Evolutionary conservation across 164 flowering plant species (phyloP).

Genomic region (Saururus chinensis): DNA sequence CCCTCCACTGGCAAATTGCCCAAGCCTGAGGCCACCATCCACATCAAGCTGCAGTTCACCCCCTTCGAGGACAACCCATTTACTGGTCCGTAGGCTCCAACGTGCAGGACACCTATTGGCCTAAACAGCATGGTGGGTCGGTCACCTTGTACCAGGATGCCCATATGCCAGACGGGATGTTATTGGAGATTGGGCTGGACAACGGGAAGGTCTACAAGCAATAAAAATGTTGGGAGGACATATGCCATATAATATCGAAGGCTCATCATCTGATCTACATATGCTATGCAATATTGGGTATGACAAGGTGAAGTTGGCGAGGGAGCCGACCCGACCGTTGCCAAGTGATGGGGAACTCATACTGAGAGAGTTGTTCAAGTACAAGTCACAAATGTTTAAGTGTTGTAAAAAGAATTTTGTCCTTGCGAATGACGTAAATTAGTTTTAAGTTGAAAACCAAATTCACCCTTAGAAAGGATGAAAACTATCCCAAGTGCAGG

Average conservation of each 20-base stretch:
- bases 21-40: conserved; percentile 31
- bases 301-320: conserved; percentile 67
- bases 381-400: conserved; percentile 76
- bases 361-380: conserved; percentile 85
- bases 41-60: conserved; percentile 34
- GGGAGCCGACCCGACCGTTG: conserved; percentile 63
- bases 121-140: conserved; percentile 39
- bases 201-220: conserved; percentile 33
- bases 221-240: conserved; percentile 84
- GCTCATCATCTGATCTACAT: conserved; percentile 90
- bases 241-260: conserved; percentile 74
- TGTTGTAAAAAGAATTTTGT: too few relatives aligned
- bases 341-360: conserved; percentile 69
- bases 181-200: conserved; percentile 51
- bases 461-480: too few relatives aligned
- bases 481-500: too few relatives aligned
- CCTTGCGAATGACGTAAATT: too few relatives aligned
- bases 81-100: conserved; percentile 34
- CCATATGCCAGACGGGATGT: conserved; percentile 30
- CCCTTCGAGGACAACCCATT: conserved; percentile 28
- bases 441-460: too few relatives aligned
- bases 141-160: conserved; percentile 75
- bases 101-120: conserved; percentile 51
- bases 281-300: too few relatives aligned
- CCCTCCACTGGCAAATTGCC: conserved; percentile 33